phyloP scores from a whole-genome alignment of 1,284 basidiomycete genomes.

The Ganoderma lingzhi region DNA sequence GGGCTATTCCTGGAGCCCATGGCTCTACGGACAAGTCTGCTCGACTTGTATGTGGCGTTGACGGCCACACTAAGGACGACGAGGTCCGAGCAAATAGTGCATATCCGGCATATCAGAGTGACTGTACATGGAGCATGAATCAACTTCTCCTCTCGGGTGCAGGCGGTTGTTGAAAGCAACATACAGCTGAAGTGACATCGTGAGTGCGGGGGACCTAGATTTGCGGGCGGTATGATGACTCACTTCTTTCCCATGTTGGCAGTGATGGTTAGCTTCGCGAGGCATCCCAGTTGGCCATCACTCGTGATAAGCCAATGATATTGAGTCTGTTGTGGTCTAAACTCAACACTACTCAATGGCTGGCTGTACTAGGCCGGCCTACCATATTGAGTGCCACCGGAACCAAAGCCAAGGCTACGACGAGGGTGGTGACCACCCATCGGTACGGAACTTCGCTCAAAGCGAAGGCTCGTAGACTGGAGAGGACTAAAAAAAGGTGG shows the following conservation, averaged over 20 bases:
- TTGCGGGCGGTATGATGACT: neutral
- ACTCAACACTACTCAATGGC: neutral
- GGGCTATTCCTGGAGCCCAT: neutral
- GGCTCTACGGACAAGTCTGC: neutral
- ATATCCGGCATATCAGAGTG: neutral
- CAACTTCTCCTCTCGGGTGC: neutral
- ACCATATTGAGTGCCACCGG: neutral
- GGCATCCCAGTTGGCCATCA: neutral
- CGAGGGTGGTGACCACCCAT: neutral
- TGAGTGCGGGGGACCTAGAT: neutral
- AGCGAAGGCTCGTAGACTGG: neutral
- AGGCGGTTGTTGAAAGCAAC: neutral
- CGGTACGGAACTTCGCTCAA: neutral
- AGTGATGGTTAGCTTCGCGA: neutral
- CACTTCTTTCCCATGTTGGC: neutral
- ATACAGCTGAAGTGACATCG: neutral
- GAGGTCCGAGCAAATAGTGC: neutral
- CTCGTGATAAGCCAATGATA: neutral
- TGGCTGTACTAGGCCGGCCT: neutral
- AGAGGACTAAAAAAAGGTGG: neutral
- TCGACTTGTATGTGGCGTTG: neutral
- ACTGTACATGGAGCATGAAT: neutral
- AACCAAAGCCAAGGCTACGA: neutral
- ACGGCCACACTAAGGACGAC: neutral
- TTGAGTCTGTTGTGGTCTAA: neutral